Base-by-base conservation (phyloP, 176 grass and related monocot species). In the Otatea glauca region DNA sequence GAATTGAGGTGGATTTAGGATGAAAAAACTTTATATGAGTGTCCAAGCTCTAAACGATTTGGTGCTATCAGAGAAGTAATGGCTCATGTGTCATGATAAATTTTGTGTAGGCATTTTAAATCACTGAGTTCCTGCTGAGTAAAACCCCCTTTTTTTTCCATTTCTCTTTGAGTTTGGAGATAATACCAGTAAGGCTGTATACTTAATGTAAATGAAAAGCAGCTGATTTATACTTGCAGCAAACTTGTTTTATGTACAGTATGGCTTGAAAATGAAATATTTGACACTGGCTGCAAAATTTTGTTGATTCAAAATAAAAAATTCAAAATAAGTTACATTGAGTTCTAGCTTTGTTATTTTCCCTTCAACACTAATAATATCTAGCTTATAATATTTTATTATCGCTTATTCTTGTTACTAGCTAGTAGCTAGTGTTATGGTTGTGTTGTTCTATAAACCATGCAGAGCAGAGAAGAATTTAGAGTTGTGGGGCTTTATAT, bases 281-380 rank as follows among this genome's bases (percentile, higher is more conserved):
- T 9, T 82, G 25, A 81, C 62, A 34, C 47, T 51, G 25, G 25
- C 71, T 74, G 71, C 45, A 34, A 74, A 74, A 27, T 74, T 74
- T 27, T 51, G 7, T 34, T 51, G 15, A 34, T 49, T 20, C 4
- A 17, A 18, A 32, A 51, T 50, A 10, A 74, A 75, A 7, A 35
- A 75, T n/a, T 74, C 4, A 38, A 75, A 38, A 21, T 55, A 58
- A 14, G 11, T 13, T 38, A 37, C 18, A 75, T 39, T 75, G 24
- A 38, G 50, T 14, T 29, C 29, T 29, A 29, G 29, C 72, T 56
- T 75, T 75, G 50, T n/a, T 56, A 35, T n/a, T 75, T 56, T 58
- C 15, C 51, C 10, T 21, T 58, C 18, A 41, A 75, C 62, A 65
- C 32, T 65, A 34, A 65, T 35, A 34, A 7, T 34, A 65, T 65